Evolutionary conservation across 441 rosid species (phyloP), one percentile per base, ranked within the genome.

Genomic region (Gossypium schwendimanii): DNA sequence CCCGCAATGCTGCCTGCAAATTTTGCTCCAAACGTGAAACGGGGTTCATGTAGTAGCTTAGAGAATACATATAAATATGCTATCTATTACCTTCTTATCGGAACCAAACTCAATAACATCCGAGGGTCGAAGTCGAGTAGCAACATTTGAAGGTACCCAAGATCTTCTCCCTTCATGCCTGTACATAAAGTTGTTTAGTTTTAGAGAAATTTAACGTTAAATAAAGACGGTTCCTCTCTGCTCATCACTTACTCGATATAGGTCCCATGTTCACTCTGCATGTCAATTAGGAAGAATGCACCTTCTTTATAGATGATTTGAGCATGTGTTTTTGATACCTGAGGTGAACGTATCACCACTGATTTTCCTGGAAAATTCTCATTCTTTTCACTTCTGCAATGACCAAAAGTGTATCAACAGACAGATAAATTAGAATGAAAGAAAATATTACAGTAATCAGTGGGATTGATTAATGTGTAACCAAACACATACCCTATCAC

Each of bases 261-360:
- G 73, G 97, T 89, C 3, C 98, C 97, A 59, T 91, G 85, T 73
- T 89, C 78, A 45, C 99, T 94, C 72, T 49, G 76, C 71, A 92
- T 81, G 84, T 94, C 99, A 52, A 81, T 83, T 65, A 92, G 39
- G 76, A 81, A 91, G 80, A 88, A 92, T 23, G 85, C 85, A 28
- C 96, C 97, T 11, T 91, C 88, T 79, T 92, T 91, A 73, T 87
- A 86, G 83, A 64, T 85, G 47, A 92, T 84, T 24, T 82, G 88
- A 4, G 98, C 98, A 81, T 94, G 98, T 79, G 59, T 78, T 72
- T 83, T 73, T 6, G 92, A 88, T 64, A 92, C 89, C 97, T 94
- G 85, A 52, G 90, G 81, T 12, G 85, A 81, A 63, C 86, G 81
- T 73, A 94, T 81, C 75, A 73, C 88, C 54, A 91, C 80, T 8